Conservation (phyloP, 176 grass and related monocot genomes). For the Oryza nivara region DNA sequence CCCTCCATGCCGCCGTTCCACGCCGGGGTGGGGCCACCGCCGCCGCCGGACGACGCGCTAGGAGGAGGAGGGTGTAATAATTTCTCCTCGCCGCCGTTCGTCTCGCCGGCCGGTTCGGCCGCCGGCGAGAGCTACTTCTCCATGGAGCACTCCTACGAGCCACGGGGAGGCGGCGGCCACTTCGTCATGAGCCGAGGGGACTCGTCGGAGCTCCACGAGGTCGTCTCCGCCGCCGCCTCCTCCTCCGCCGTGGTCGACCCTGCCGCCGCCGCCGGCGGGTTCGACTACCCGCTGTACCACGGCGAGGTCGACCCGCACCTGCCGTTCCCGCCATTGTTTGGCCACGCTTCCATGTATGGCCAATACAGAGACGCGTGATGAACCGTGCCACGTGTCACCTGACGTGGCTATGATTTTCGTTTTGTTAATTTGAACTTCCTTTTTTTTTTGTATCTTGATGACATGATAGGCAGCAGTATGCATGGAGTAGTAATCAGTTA, state of each 20-base stretch:
- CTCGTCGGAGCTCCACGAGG: slow-evolving; percentile 58
- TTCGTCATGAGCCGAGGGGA: slow-evolving; percentile 10
- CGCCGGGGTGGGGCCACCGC: background rate
- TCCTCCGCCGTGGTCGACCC: background rate
- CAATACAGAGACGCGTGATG: background rate
- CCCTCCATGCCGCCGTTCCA: slow-evolving; percentile 16
- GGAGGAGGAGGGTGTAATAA: background rate
- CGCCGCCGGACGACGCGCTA: slow-evolving; percentile 15
- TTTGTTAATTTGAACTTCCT: background rate
- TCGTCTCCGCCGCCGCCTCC: slow-evolving; percentile 42
- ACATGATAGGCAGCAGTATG: background rate
- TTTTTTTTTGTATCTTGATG: background rate
- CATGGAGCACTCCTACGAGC: slow-evolving; percentile 26
- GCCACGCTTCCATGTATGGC: background rate
- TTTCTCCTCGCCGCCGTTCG: slow-evolving; percentile 42
- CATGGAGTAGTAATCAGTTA: too few species aligned
- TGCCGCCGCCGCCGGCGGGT: background rate
- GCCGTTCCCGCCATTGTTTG: background rate
- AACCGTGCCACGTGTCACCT: background rate
- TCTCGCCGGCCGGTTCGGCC: slow-evolving; percentile 25
- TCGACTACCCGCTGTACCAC: background rate
- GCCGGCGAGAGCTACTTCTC: slow-evolving; percentile 48
- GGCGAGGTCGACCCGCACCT: background rate
- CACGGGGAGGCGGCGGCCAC: background rate
- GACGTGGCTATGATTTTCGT: background rate